A percentile compares a stretch with the other conserved stretches of the same genome.
phyloP scores from a whole-genome alignment of 148 eudicot species.

The Suaeda aralocaspica region DNA sequence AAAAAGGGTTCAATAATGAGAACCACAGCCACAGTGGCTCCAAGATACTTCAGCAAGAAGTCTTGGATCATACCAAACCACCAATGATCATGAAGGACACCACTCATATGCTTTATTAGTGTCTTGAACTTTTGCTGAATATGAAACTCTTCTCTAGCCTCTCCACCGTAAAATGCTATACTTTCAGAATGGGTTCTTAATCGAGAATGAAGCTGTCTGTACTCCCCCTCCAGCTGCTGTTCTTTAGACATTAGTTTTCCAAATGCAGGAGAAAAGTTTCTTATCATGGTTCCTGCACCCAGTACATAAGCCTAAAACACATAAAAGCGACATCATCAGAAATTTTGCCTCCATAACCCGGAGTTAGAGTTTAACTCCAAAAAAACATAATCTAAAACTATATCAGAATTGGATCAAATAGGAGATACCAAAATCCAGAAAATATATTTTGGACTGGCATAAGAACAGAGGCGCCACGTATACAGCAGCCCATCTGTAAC shows the following conservation, averaged over 20 bases:
- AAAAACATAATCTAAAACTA: not conserved
- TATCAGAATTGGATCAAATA: not conserved
- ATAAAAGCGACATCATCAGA: slow-evolving; percentile 15
- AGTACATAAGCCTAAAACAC: slow-evolving; percentile 73
- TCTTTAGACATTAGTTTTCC: slow-evolving; percentile 89
- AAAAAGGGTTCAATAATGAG: slow-evolving; percentile 97
- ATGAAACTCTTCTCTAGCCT: slow-evolving; percentile 83
- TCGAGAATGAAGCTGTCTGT: slow-evolving; percentile 92
- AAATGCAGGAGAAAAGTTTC: slow-evolving; percentile 93
- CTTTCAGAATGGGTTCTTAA: slow-evolving; percentile 96
- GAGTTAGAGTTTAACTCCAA: slow-evolving; percentile 5
- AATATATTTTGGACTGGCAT: slow-evolving; percentile 95
- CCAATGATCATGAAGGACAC: slow-evolving; percentile 93
- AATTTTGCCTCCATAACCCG: not conserved
- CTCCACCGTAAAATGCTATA: slow-evolving; percentile 94
- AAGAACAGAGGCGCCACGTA: slow-evolving; percentile 97
- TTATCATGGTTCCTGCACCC: slow-evolving; percentile 87
- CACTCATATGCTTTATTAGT: slow-evolving; percentile 76
- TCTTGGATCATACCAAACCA: slow-evolving; percentile 99
- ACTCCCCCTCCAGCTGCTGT: slow-evolving; percentile 97
- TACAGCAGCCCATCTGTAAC: slow-evolving; percentile 89
- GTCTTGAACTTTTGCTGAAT: slow-evolving; percentile 78
- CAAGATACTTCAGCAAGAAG: slow-evolving; percentile 90
- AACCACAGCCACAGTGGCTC: slow-evolving; percentile 96
- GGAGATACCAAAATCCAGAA: slow-evolving; percentile 81